Conservation (phyloP, 2,329 filamentous ascomycete species). For the Botryotinia convoluta region DNA sequence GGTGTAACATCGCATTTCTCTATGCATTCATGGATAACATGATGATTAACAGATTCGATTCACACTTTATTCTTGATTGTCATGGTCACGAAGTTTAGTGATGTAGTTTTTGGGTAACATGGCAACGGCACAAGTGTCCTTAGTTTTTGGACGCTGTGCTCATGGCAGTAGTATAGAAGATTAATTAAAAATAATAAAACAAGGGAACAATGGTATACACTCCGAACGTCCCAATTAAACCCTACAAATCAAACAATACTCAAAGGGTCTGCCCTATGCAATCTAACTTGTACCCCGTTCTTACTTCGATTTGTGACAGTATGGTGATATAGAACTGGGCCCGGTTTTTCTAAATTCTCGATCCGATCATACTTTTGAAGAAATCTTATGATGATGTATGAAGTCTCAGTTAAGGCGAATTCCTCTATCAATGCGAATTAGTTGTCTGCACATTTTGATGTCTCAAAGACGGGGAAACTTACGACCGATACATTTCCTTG, state of each 20-base stretch:
- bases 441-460: neutral
- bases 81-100: neutral
- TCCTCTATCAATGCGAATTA: constrained; percentile 28
- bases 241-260: neutral
- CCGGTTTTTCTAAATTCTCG: constrained; percentile 27
- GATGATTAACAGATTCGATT: neutral
- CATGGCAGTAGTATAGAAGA: neutral
- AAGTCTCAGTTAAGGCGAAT: constrained; percentile 36
- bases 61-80: neutral
- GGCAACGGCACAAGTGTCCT: neutral
- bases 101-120: neutral
- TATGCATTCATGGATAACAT: neutral
- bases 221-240: neutral
- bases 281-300: constrained; percentile 27
- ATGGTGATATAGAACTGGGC: constrained; percentile 4
- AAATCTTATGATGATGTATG: constrained; percentile 33
- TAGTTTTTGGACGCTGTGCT: neutral
- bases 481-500: constrained; percentile 66
- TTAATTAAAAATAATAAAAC: neutral
- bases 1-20: neutral
- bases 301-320: constrained; percentile 22
- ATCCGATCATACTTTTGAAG: constrained; percentile 35
- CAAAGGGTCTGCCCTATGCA: constrained; percentile 19
- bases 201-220: neutral
- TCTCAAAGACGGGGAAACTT: constrained; percentile 26